Evolutionary conservation across 2,329 filamentous ascomycete genomes (phyloP), one percentile per base, ranked within the genome.

Genomic region (Dactylellina drechsleri): DNA sequence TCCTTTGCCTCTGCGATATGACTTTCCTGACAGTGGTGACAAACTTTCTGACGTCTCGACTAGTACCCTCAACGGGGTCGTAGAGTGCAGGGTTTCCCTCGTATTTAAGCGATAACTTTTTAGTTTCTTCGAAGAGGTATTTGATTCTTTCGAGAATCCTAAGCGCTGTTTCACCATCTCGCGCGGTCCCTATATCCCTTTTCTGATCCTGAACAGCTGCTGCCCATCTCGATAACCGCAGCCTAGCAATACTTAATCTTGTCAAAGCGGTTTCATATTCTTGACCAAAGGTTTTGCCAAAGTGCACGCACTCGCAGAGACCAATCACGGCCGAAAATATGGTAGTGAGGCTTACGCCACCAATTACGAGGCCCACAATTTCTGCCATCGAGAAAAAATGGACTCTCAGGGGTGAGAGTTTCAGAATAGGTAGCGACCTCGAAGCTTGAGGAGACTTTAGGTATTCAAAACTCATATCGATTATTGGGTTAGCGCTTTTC

Each of bases 271-370:
- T 65, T 56, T 65, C 60, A 20, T 65, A 65, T 2, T 65, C 60
- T 28, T 65, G 49, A 20, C 60, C 60, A 31, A 65, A 65, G 18
- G 60, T 26, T n/a, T 65, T 65, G 28, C 60, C 40, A 47, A 65
- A 65, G 18, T 47, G 60, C 13, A 65, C 60, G 36, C 60, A 65
- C 23, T 65, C 60, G 49, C 60, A 65, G 15, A 65, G 60, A 28
- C 49, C n/a, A 28, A 65, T 54, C 60, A 31, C 60, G n/a, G 60
- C 13, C 28, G 60, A 65, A 54, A 65, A 65, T 26, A 65, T 28
- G 16, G 60, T 65, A 1, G 50, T n/a, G 2, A 65, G 20, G 36
- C 60, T 65, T n/a, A 65, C 50, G 13, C 60, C 60, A 56, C 60
- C 60, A 54, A 65, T 65, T 16, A 65, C 20, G 20, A 65, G 60